phyloP scores from a whole-genome alignment of 1,284 basidiomycete genomes.

The Xerocomus minutiporus region DNA sequence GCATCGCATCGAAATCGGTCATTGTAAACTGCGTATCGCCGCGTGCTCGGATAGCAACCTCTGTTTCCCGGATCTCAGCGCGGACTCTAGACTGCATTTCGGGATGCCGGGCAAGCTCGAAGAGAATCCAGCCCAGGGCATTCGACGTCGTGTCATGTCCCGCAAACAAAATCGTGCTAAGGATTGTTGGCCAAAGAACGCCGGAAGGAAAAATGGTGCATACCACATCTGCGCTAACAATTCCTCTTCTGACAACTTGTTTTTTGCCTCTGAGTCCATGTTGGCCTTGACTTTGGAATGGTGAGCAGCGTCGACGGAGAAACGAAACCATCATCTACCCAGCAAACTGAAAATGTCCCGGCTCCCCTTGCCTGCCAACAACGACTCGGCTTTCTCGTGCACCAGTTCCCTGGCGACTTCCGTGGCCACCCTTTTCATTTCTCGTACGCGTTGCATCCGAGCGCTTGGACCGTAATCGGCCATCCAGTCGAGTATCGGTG shows the following conservation, averaged over 20 bases:
- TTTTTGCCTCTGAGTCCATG: conserved; percentile 40
- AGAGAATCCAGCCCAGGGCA: conserved; percentile 39
- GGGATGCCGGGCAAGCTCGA: conserved; percentile 40
- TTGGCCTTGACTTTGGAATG: conserved; percentile 48
- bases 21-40: conserved; percentile 40
- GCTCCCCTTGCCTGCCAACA: conserved; percentile 27
- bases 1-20: conserved; percentile 49
- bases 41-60: conserved; percentile 36
- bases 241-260: conserved; percentile 47
- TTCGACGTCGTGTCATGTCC: conserved; percentile 55
- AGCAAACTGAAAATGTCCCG: conserved; percentile 43
- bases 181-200: background rate
- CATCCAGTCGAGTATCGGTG: conserved; percentile 35
- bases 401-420: conserved; percentile 39
- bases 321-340: conserved; percentile 24
- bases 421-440: conserved; percentile 24
- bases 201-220: background rate
- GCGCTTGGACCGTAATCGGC: conserved; percentile 34
- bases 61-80: conserved; percentile 36
- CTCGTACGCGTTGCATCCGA: conserved; percentile 35
- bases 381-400: conserved; percentile 37
- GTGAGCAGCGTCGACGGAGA: background rate
- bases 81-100: conserved; percentile 39
- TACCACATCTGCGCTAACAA: conserved; percentile 53
- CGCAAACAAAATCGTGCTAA: conserved; percentile 41